Evolutionary conservation across 2,329 filamentous ascomycete species (phyloP).

Genomic region (Decorospora gaudefroyi): DNA sequence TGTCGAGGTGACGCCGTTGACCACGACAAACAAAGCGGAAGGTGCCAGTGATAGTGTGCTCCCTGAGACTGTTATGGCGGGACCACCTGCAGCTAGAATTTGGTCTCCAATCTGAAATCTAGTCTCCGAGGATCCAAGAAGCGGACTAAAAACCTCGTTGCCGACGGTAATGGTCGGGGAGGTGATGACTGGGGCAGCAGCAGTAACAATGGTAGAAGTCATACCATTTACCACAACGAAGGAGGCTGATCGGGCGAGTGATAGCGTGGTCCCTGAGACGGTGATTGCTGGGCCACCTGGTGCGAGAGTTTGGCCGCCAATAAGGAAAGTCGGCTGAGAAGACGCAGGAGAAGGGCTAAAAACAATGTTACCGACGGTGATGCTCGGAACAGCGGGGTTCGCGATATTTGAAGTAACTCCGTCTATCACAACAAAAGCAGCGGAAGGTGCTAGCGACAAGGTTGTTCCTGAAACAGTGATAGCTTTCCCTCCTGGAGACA

Average conservation of each 20-base stretch:
- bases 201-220: slow-evolving; percentile 40
- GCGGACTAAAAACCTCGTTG: slow-evolving; percentile 23
- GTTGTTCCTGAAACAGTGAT: too few relatives aligned
- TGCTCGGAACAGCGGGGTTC: slow-evolving; percentile 27
- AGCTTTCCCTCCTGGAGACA: too few relatives aligned
- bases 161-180: slow-evolving; percentile 27
- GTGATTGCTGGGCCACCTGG: slow-evolving; percentile 42
- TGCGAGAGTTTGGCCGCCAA: slow-evolving; percentile 45
- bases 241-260: slow-evolving; percentile 33
- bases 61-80: slow-evolving; percentile 41
- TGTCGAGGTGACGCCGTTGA: slow-evolving; percentile 45
- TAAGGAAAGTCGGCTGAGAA: slow-evolving; percentile 43
- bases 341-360: slow-evolving; percentile 33
- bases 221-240: slow-evolving; percentile 40
- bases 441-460: slow-evolving; percentile 37
- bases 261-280: slow-evolving; percentile 39
- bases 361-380: slow-evolving; percentile 35
- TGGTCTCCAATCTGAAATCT: slow-evolving; percentile 46
- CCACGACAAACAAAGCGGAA: slow-evolving; percentile 38
- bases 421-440: slow-evolving; percentile 38
- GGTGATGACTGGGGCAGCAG: slow-evolving; percentile 17
- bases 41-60: slow-evolving; percentile 41
- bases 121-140: slow-evolving; percentile 11
- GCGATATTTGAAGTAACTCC: slow-evolving; percentile 42
- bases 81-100: slow-evolving; percentile 45